Evolutionary conservation across 2,329 filamentous ascomycete genomes (phyloP).

Genomic region (Trichoderma aggressivum): DNA sequence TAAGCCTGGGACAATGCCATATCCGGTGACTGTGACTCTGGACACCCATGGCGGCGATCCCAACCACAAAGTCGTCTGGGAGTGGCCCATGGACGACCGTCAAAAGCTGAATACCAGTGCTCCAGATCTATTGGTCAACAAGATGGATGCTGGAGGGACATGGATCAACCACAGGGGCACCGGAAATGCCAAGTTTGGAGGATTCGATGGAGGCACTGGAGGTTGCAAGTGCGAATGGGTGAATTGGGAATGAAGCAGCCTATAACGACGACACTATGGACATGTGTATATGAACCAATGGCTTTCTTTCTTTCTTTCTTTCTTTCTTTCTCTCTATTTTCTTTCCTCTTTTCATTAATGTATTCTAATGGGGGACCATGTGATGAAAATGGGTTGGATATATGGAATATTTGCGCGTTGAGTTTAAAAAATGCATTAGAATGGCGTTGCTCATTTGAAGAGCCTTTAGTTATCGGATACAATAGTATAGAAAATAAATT

Average conservation of each 20-base stretch:
- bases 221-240: conserved; percentile 61
- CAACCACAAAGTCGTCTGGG: conserved; percentile 51
- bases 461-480: neutral
- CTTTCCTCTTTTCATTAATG: neutral
- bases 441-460: neutral
- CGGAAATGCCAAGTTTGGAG: conserved; percentile 49
- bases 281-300: neutral
- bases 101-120: conserved; percentile 44
- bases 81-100: conserved; percentile 47
- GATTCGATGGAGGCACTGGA: conserved; percentile 60
- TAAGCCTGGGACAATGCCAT: conserved; percentile 59
- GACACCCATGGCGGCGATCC: conserved; percentile 61
- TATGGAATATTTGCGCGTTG: neutral
- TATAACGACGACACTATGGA: neutral
- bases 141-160: conserved; percentile 49
- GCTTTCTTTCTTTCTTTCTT: neutral
- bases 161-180: conserved; percentile 50
- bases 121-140: conserved; percentile 45
- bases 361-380: neutral
- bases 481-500: neutral
- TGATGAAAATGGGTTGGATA: conserved; percentile 2
- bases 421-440: neutral
- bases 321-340: neutral
- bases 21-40: conserved; percentile 57
- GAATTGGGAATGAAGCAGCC: conserved; percentile 42